Percentiles rank a stretch among this genome's conserved stretches.
These are phyloP conservation scores for Rhipidocladum racemiflorum DNA, from an alignment of 176 grass and related monocot genomes.

Conservation along the genomic window DNA sequence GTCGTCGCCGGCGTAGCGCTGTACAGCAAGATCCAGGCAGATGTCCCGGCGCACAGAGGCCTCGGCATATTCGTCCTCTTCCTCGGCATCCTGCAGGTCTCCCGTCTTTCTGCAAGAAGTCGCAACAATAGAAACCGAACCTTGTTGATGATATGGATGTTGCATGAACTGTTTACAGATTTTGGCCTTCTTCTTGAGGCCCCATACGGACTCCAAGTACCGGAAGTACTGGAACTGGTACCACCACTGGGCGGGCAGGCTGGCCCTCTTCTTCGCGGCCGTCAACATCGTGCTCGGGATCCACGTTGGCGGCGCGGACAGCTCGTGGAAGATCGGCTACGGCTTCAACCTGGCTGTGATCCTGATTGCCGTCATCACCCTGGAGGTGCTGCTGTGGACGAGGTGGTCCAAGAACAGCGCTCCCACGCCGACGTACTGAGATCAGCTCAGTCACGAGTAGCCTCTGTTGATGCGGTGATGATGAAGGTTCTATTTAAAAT, in stretches of 20 bases:
- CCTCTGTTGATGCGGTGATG: not conserved
- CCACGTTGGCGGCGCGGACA: constrained; percentile 54
- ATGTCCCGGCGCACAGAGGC: constrained; percentile 69
- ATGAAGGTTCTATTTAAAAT: not conserved
- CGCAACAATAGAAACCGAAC: not conserved
- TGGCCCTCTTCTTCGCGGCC: constrained; percentile 72
- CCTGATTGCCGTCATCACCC: constrained; percentile 47
- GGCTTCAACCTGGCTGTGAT: constrained; percentile 76
- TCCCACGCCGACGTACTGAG: constrained; percentile 48
- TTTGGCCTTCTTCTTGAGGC: constrained; percentile 65
- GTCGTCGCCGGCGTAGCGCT: constrained; percentile 74
- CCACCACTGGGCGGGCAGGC: constrained; percentile 76
- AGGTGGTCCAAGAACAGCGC: constrained; percentile 65
- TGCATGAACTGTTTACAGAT: constrained; percentile 28
- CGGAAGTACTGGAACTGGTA: constrained; percentile 94
- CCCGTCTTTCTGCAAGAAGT: not conserved
- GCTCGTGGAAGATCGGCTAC: constrained; percentile 88
- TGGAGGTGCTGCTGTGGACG: constrained; percentile 83
- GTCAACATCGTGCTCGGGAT: constrained; percentile 91
- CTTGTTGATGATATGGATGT: not conserved
- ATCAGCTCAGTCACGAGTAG: not conserved
- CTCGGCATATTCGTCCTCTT: constrained; percentile 89
- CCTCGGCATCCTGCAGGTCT: constrained; percentile 82
- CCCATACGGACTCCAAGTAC: constrained; percentile 66
- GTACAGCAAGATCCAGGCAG: constrained; percentile 75